phyloP scores from a whole-genome alignment of 179 eudicot genomes.

The Spergularia azorica region DNA sequence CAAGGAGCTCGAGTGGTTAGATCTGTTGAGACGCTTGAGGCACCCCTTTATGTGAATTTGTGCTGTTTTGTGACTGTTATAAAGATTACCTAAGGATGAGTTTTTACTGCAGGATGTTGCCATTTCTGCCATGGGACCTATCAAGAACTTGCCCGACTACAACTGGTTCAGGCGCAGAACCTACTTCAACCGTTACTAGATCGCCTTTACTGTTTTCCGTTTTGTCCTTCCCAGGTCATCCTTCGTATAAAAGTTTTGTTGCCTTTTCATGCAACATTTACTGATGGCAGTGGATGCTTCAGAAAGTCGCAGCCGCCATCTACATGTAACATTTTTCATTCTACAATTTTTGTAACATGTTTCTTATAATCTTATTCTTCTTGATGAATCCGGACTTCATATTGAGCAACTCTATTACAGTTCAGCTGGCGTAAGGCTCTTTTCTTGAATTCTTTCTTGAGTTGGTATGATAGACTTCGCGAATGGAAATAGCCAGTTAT shows the following conservation, averaged over 20 bases:
- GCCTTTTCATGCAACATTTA: constrained; percentile 22
- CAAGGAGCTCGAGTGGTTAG: not conserved
- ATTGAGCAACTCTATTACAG: not conserved
- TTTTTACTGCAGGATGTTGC: constrained; percentile 64
- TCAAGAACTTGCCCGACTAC: constrained; percentile 80
- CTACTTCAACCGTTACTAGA: constrained; percentile 83
- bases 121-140: constrained; percentile 74
- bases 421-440: not conserved
- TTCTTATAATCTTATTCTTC: not conserved
- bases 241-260: constrained; percentile 24
- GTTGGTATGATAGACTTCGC: too few relatives aligned
- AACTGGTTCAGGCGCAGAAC: constrained; percentile 98
- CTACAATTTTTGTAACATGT: constrained; percentile 24
- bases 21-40: not conserved
- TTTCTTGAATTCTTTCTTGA: too few relatives aligned
- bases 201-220: constrained; percentile 4
- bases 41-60: not conserved
- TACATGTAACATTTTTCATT: constrained; percentile 5
- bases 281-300: not conserved
- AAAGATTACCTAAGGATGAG: not conserved
- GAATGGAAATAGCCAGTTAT: too few relatives aligned
- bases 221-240: not conserved
- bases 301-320: constrained; percentile 11
- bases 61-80: not conserved
- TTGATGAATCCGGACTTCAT: not conserved